Conservation (phyloP, 2,329 filamentous ascomycete genomes). For the Ustilaginoidea virens region DNA sequence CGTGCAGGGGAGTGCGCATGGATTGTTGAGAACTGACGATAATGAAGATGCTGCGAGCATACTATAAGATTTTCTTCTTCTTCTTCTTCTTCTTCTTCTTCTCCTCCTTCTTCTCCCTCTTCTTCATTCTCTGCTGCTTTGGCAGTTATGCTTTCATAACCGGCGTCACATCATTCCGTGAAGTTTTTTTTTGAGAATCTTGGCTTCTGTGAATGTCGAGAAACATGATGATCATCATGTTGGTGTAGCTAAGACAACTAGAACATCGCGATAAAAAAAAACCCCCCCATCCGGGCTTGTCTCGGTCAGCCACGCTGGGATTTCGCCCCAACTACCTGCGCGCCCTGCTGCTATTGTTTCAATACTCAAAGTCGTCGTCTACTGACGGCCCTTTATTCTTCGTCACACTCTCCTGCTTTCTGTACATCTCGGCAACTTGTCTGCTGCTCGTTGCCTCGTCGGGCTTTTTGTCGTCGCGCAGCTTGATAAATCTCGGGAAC, state of each 20-base stretch:
- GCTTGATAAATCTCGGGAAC: conserved; percentile 85
- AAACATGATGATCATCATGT: no score
- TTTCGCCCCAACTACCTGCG: no score
- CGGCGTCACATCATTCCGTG: background rate
- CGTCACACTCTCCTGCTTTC: conserved; percentile 77
- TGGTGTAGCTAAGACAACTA: no score
- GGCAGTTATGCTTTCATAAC: no score
- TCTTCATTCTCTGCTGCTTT: background rate
- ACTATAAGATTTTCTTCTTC: conserved; percentile 1
- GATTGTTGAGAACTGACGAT: background rate
- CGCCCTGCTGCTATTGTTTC: background rate
- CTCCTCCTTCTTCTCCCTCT: background rate
- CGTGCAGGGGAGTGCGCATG: conserved; percentile 1
- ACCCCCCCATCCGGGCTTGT: no score
- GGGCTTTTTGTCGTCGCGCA: conserved; percentile 89
- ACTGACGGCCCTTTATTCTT: conserved; percentile 77
- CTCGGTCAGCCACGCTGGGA: no score
- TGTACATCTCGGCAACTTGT: conserved; percentile 94
- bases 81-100: background rate
- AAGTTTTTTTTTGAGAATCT: background rate
- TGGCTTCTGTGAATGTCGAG: no score
- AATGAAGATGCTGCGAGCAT: conserved; percentile 3
- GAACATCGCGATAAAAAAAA: no score
- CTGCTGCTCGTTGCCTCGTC: conserved; percentile 73
- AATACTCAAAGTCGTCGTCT: conserved; percentile 98